Evolutionary conservation across 805 yeast species (phyloP).

Genomic region (Wickerhamomyces bisporus): DNA sequence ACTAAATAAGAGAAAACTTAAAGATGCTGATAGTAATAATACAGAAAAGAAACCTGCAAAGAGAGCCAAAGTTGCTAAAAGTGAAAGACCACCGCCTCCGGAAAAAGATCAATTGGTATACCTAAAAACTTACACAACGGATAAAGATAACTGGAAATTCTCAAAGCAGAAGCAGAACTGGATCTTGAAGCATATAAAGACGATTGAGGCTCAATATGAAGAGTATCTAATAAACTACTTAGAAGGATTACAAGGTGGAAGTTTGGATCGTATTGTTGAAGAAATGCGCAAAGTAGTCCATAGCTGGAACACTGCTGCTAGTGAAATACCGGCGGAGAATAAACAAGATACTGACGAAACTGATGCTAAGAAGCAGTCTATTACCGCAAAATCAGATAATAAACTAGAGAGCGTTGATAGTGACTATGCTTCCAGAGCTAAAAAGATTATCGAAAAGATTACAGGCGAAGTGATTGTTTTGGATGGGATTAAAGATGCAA

Average conservation of each 20-base stretch:
- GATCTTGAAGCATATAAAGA: conserved; percentile 59
- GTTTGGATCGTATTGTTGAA: conserved; percentile 49
- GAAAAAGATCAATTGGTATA: conserved; percentile 72
- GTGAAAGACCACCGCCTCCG: conserved; percentile 64
- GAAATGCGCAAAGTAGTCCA: conserved; percentile 43
- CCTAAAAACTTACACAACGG: conserved; percentile 51
- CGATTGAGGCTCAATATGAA: conserved; percentile 50
- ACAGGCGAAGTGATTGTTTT: conserved; percentile 12
- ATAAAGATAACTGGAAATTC: conserved; percentile 69
- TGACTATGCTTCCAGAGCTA: conserved; percentile 23
- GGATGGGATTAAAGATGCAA: conserved; percentile 17
- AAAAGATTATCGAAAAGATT: conserved; percentile 17
- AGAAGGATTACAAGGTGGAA: conserved; percentile 64
- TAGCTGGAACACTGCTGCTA: conserved; percentile 48
- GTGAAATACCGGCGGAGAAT: conserved; percentile 11
- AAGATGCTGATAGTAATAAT: conserved; percentile 13
- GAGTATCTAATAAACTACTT: conserved; percentile 46
- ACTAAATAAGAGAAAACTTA: conserved; percentile 24
- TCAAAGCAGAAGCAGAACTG: conserved; percentile 85
- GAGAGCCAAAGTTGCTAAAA: conserved; percentile 62
- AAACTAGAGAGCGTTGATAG: conserved; percentile 23
- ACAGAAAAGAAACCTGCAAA: conserved; percentile 55
- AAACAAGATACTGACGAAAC: no score
- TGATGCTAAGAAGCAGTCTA: background rate
- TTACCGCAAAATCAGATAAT: conserved; percentile 3